phyloP scores from a whole-genome alignment of 1,284 basidiomycete species.

The Kwoniella shivajii region DNA sequence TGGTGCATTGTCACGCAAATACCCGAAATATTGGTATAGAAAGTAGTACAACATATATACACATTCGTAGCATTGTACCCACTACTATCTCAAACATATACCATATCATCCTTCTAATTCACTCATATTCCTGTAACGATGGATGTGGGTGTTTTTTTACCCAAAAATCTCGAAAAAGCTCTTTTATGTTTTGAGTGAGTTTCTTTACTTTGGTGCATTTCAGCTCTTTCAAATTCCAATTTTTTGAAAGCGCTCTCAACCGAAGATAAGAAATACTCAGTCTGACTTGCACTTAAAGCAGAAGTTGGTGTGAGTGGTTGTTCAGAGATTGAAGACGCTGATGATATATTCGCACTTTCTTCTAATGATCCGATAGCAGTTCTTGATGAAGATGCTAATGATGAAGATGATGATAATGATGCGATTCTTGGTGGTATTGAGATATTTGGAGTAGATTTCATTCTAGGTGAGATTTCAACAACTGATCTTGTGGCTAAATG shows the following conservation, averaged over 20 bases:
- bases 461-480: constrained; percentile 17
- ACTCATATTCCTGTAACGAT: not conserved
- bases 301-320: not conserved
- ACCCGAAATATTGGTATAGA: too few relatives aligned
- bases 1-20: too few relatives aligned
- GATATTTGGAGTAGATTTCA: not conserved
- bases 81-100: too few relatives aligned
- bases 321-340: not conserved
- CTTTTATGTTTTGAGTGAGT: constrained; percentile 9
- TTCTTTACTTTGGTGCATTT: constrained; percentile 1
- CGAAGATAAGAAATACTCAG: constrained; percentile 12
- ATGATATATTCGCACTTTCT: not conserved
- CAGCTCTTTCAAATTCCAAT: constrained; percentile 15
- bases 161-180: constrained; percentile 12
- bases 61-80: too few relatives aligned
- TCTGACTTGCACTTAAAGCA: constrained; percentile 14
- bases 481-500: constrained; percentile 9
- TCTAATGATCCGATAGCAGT: not conserved
- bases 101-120: not conserved
- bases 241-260: constrained; percentile 17
- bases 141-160: not conserved
- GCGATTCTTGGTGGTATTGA: constrained; percentile 4
- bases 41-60: too few relatives aligned
- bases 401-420: constrained; percentile 4
- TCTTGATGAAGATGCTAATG: not conserved